Evolutionary conservation across 192 early-diverging fungal species (phyloP), one percentile per base, ranked within the genome.

Genomic region (Coemansia sp.): DNA sequence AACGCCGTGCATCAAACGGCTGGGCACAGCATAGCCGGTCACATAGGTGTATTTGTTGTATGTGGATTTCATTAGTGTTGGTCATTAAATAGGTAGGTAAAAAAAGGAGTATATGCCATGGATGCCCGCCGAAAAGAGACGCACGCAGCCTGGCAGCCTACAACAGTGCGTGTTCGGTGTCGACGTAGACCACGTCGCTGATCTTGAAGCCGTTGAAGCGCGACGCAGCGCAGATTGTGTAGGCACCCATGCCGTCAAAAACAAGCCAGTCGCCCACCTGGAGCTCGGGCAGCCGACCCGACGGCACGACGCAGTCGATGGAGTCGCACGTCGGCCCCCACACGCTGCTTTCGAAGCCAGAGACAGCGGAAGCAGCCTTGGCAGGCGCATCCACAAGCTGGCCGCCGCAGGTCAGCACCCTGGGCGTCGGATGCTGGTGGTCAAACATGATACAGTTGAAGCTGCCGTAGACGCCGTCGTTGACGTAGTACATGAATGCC

Each of bases 281-380:
- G 74, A 99, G 81, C 73, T 91, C 86, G 7, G 95, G 95, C 63
- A 99, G 84, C 48, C 51, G 55, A 5, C 82, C 71, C 36, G 86
- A 77, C 28, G 87, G 72, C 62, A 84, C 84, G 61, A 99, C 89
- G 75, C 92, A 94, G 85, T 99, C 97, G 64, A 98, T 96, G 20
- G 94, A 96, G 84, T 99, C 97, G 79, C 97, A 99, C 32, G 97
- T 99, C 20, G 95, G 97, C 17, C 96, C 96, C 95, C 95, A 99
- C 48, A 96, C 84, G 60, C 87, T 89, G 84, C 91, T 91, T 1
- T 72, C 64, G 68, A 61, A 69, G 17, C 75, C 36, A 5, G 67
- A 11, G 11, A 50, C 58, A 25, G 28, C 45, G 17, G 28, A 11
- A 45, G 33, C 22, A 28, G 25, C 3, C 42, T 45, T 45, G 50